These are phyloP conservation scores for Paramyrothecium sp. DNA, from an alignment of 2,329 filamentous ascomycete genomes.

Conservation along the genomic window DNA sequence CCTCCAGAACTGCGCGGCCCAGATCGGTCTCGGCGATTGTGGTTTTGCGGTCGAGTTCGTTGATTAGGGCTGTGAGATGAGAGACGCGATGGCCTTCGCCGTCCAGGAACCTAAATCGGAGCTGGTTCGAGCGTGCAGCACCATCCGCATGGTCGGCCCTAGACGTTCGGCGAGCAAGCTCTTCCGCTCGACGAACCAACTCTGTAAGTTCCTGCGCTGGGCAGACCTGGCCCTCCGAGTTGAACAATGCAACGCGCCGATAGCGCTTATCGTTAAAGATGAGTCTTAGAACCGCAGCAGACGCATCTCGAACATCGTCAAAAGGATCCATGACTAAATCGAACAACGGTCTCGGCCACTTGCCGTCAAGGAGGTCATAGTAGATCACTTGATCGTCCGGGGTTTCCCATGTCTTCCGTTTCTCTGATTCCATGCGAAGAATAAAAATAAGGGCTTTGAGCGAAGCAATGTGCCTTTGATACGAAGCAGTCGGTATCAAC, in stretches of 20 bases:
- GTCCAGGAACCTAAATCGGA: constrained; percentile 61
- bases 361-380: constrained; percentile 41
- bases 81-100: constrained; percentile 38
- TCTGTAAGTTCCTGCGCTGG: constrained; percentile 34
- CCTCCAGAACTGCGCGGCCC: constrained; percentile 61
- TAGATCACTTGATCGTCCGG: constrained; percentile 36
- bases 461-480: constrained; percentile 83
- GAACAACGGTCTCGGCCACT: constrained; percentile 63
- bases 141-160: constrained; percentile 92
- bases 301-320: constrained; percentile 76
- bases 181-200: constrained; percentile 53
- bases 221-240: constrained; percentile 7
- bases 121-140: constrained; percentile 72
- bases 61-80: constrained; percentile 58
- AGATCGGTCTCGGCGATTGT: constrained; percentile 62
- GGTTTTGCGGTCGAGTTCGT: constrained; percentile 64
- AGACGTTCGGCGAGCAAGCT: constrained; percentile 66
- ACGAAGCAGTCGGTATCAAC: constrained; percentile 77
- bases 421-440: constrained; percentile 67
- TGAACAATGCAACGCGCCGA: constrained; percentile 18
- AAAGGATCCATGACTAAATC: constrained; percentile 88
- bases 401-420: constrained; percentile 36
- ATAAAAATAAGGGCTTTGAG: constrained; percentile 69
- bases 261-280: constrained; percentile 42
- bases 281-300: constrained; percentile 48